Evolutionary conservation across 2,329 filamentous ascomycete species (phyloP), one percentile per base, ranked within the genome.

Genomic region (Ampelomyces quisqualis): DNA sequence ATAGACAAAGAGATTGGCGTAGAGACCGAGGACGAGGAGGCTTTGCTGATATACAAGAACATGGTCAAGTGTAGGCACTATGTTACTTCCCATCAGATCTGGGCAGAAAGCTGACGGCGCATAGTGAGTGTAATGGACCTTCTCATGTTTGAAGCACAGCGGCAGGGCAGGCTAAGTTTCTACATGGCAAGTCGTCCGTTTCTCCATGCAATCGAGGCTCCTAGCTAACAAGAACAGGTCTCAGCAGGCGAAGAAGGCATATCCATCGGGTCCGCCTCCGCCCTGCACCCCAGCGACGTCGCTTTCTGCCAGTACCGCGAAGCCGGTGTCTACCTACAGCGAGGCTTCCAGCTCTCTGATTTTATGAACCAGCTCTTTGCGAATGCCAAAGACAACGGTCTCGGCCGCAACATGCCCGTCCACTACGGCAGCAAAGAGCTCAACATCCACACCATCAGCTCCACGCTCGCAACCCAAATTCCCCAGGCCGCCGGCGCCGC

Each of bases 361-460:
- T 97, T 97, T 62, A 97, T 98, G 93, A 86, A 82, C 57, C 93
- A 98, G 67, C 73, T 98, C 7, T 96, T 97, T 71, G 83, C 90
- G 14, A 97, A 95, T 63, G 79, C 75, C 39, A 80, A 88, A 49
- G 93, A 98, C 57, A 69, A 77, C 1, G 90, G 91, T 1, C 79
- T 77, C 45, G 93, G 90, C 1, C 82, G 91, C 49, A 97, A 95
- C 60, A 98, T 98, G 93, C 93, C 93, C 1, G 88, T 97, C 10
- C 93, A 98, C 70, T 98, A 97, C 61, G 90, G 90, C 32, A 90
- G 86, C 67, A 81, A 77, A 42, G 83, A 88, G 50, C 75, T 94
- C 42, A 89, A 95, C 56, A 90, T 95, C 60, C 88, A 94, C 67
- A 90, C 90, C 4, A 87, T 95, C 35, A 88, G 87, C 23, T 94